Evolutionary conservation across 2,329 filamentous ascomycete species (phyloP).

Genomic region (Trichoderma guizhouense): DNA sequence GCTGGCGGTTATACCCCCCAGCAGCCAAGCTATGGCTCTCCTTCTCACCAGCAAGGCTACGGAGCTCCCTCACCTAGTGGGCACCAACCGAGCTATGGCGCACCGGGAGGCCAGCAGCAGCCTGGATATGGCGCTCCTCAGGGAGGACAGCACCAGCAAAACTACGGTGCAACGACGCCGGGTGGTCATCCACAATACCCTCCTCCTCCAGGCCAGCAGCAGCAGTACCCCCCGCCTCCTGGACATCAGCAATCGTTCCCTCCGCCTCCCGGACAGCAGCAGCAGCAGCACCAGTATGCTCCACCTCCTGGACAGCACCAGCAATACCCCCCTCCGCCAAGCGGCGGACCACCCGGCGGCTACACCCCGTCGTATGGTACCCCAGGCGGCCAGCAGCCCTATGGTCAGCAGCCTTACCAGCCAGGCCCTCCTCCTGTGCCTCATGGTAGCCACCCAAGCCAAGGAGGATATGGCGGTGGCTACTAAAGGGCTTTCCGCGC

Average conservation of each 20-base stretch:
- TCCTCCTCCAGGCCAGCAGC: slow-evolving; percentile 1
- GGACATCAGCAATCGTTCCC: not conserved
- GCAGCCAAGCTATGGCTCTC: slow-evolving; percentile 24
- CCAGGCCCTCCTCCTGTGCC: slow-evolving; percentile 24
- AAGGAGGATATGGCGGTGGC: slow-evolving; percentile 15
- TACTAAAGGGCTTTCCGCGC: not conserved
- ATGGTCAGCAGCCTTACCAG: slow-evolving; percentile 30
- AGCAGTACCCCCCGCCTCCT: not conserved
- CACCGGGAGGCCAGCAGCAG: slow-evolving; percentile 14
- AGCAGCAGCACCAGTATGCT: slow-evolving; percentile 10
- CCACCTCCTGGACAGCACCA: slow-evolving; percentile 18
- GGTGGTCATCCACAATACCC: slow-evolving; percentile 8
- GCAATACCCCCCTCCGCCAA: slow-evolving; percentile 27
- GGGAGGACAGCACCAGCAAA: slow-evolving; percentile 23
- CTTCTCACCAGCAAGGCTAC: slow-evolving; percentile 24
- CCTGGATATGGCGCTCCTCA: slow-evolving; percentile 15
- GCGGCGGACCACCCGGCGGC: slow-evolving; percentile 19
- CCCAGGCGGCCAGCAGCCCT: slow-evolving; percentile 30
- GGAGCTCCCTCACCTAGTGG: slow-evolving; percentile 20
- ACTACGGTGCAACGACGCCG: slow-evolving; percentile 22
- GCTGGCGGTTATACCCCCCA: slow-evolving; percentile 22
- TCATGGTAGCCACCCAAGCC: slow-evolving; percentile 17
- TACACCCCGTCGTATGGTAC: slow-evolving; percentile 31
- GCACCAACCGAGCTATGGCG: slow-evolving; percentile 24
- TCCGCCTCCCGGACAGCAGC: not conserved